A percentile compares a stretch with the other conserved stretches of the same genome.
These are phyloP conservation scores for Botrytis aclada DNA, from an alignment of 2,329 filamentous ascomycete genomes.

Conservation along the genomic window DNA sequence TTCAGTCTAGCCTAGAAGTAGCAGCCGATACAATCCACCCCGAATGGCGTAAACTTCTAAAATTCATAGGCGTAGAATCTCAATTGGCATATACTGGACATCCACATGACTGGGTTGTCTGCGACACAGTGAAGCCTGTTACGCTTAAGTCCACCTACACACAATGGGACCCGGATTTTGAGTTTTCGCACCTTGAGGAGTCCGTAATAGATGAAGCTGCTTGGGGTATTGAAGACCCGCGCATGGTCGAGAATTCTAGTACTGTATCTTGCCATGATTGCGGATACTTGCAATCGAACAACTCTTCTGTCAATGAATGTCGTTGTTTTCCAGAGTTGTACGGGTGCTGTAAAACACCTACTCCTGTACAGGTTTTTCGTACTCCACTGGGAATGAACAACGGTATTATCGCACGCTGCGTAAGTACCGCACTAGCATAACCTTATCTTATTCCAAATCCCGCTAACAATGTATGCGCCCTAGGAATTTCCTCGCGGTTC, in stretches of 20 bases:
- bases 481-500: background rate
- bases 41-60: background rate
- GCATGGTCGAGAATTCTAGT: background rate
- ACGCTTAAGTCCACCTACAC: background rate
- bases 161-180: background rate
- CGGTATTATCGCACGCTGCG: background rate
- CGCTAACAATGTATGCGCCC: background rate
- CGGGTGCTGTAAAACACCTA: background rate
- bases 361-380: background rate
- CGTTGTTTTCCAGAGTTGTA: background rate
- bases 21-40: background rate
- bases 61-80: background rate
- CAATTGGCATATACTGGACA: background rate
- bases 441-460: background rate
- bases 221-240: background rate
- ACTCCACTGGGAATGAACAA: background rate
- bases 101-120: background rate
- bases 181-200: background rate
- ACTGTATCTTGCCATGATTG: background rate
- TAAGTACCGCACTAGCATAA: background rate
- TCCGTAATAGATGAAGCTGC: background rate
- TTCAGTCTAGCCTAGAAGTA: background rate
- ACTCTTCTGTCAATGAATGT: background rate
- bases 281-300: background rate
- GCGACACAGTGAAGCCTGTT: background rate